Evolutionary conservation across 306 rosid genomes (phyloP), one percentile per base, ranked within the genome.

Genomic region (Vicia faba): DNA sequence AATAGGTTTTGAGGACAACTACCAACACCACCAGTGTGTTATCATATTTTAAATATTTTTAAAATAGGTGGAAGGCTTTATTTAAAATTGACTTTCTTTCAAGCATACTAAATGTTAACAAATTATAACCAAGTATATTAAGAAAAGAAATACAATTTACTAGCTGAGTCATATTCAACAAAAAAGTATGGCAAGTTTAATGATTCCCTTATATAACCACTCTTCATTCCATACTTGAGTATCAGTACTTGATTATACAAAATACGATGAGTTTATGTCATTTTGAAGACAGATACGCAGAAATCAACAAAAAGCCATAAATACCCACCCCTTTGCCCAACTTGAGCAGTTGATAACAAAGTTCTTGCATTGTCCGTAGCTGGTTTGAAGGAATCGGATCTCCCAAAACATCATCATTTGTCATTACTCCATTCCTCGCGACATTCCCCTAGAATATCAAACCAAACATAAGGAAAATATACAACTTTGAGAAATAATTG

Each of bases 351-450:
- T 88, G 96, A 71, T 84, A 89, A 79, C 97, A 89, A 70, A 81
- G 82, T 35, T 81, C 89, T 71, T 85, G 91, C 81, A 93, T 76
- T 56, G 79, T 46, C 58, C 85, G 88, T 71, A 84, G 93, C 83
- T 86, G 96, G 75, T 86, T 83, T 68, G 87, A 72, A 68, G 97
- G 91, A 71, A 93, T 72, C 73, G 95, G 86, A 77, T 89, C 97
- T 59, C 97, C 98, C 84, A 93, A 86, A 75, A 86, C 75, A 81
- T 93, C 98, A 77, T 93, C 98, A 60, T 82, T 89, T 60, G 96
- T 86, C 95, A 93, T 68, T 36, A 78, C 79, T 68, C 71, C 81
- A 75, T 67, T 74, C 55, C 59, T 59, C 39, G 69, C 84, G 50
- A 68, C 78, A 75, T 69, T 82, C 79, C 88, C 89, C 98, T 89